Conservation (phyloP, 768 basidiomycete genomes). For the Suillus paluster region DNA sequence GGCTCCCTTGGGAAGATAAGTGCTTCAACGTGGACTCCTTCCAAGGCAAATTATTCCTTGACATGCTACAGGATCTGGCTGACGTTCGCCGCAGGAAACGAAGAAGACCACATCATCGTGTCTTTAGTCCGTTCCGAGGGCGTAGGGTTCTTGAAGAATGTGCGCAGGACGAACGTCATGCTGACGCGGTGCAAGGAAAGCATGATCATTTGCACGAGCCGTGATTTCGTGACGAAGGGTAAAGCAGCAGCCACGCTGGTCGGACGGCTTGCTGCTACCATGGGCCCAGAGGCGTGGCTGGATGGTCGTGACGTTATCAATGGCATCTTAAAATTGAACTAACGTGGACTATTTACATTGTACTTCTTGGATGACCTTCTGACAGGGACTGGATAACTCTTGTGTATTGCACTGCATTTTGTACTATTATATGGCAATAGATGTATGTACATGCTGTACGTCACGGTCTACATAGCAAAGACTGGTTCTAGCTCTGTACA, state of each 20-base stretch:
- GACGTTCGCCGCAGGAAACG: constrained; percentile 61
- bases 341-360: not conserved
- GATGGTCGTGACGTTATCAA: constrained; percentile 11
- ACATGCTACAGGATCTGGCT: constrained; percentile 11
- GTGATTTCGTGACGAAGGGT: constrained; percentile 24
- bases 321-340: not conserved
- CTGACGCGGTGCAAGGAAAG: constrained; percentile 73
- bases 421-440: not conserved
- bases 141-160: constrained; percentile 66
- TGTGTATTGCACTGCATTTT: not conserved
- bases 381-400: not conserved
- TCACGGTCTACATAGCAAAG: not conserved
- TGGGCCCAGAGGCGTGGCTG: constrained; percentile 21
- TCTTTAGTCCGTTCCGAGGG: constrained; percentile 64
- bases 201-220: constrained; percentile 73
- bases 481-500: too few relatives aligned
- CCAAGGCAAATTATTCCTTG: constrained; percentile 56
- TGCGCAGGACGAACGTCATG: constrained; percentile 83
- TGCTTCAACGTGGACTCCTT: constrained; percentile 81
- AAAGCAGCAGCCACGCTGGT: constrained; percentile 25
- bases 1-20: constrained; percentile 62
- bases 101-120: constrained; percentile 74
- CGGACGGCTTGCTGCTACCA: constrained; percentile 24
- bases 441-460: not conserved
- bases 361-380: not conserved